Percentiles rank a stretch among this genome's conserved stretches.
Evolutionary conservation across 2,329 filamentous ascomycete genomes (phyloP).

Genomic region (Stylonectria norvegica): DNA sequence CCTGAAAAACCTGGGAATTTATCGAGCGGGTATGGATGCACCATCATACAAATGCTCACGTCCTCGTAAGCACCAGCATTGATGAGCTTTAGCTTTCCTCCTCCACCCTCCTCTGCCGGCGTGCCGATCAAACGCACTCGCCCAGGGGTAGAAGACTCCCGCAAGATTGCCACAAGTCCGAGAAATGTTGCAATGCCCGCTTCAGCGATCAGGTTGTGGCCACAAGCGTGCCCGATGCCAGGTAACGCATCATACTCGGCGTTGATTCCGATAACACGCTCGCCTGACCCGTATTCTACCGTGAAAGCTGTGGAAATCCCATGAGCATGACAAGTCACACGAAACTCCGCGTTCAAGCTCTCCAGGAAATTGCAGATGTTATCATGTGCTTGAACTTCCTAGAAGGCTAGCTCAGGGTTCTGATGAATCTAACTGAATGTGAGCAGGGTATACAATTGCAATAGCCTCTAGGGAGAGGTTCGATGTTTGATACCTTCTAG

Average conservation of each 20-base stretch:
- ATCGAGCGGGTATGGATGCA: conserved; percentile 15
- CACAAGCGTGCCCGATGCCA: conserved; percentile 50
- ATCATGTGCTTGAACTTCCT: conserved; percentile 41
- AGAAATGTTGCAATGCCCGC: conserved; percentile 43
- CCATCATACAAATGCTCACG: conserved; percentile 24
- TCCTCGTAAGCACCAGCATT: conserved; percentile 42
- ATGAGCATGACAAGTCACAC: conserved; percentile 39
- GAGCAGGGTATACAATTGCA: no score
- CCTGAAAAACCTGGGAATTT: background rate
- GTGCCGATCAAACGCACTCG: conserved; percentile 43
- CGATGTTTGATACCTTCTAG: no score
- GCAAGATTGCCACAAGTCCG: conserved; percentile 15
- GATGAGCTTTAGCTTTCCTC: conserved; percentile 48
- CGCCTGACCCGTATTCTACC: conserved; percentile 37
- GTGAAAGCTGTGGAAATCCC: conserved; percentile 43
- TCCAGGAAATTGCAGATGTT: conserved; percentile 37
- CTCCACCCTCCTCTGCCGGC: conserved; percentile 51
- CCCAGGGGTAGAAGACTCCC: background rate
- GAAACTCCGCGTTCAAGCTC: conserved; percentile 31
- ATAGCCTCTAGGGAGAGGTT: no score
- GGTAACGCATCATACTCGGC: conserved; percentile 45
- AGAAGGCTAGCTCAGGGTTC: conserved; percentile 41
- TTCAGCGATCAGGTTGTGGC: conserved; percentile 52
- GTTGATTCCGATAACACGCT: conserved; percentile 40
- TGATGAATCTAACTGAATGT: conserved; percentile 38